Evolutionary conservation across 495 filamentous ascomycete species (phyloP).

Genomic region (Oidiodendron maius): DNA sequence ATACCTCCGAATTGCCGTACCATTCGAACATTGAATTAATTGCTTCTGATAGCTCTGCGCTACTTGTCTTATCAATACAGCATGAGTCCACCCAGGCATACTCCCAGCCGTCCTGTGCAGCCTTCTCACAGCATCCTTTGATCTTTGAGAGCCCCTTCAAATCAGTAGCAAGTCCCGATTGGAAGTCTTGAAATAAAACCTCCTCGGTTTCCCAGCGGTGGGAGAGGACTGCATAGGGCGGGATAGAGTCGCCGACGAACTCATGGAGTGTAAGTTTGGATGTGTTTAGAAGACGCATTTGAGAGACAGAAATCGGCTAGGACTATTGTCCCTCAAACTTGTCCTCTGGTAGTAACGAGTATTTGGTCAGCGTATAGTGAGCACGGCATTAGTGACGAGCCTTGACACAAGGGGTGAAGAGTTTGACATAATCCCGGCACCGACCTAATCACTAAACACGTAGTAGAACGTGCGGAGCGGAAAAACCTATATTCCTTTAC

Average conservation of each 20-base stretch:
- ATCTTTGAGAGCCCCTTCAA: constrained; percentile 11
- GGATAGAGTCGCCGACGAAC: constrained; percentile 1
- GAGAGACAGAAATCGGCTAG: too few species aligned
- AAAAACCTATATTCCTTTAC: too few species aligned
- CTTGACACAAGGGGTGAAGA: too few species aligned
- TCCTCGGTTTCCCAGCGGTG: neutral
- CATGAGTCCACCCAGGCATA: constrained; percentile 35
- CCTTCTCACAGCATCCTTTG: neutral
- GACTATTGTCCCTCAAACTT: too few species aligned
- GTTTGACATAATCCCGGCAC: too few species aligned
- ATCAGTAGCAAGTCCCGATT: constrained; percentile 6
- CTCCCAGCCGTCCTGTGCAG: neutral
- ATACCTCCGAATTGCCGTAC: neutral
- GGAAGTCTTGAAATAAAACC: neutral
- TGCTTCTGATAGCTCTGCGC: too few species aligned
- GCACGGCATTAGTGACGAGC: too few species aligned
- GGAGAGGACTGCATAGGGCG: constrained; percentile 17
- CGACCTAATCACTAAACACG: too few species aligned
- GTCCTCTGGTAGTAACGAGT: too few species aligned
- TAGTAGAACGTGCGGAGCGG: too few species aligned
- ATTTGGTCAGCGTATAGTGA: too few species aligned
- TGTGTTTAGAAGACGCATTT: neutral
- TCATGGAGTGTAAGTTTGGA: neutral
- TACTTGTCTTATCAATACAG: constrained; percentile 30
- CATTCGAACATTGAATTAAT: neutral